A percentile compares a stretch with the other conserved stretches of the same genome.
Evolutionary conservation across 2,329 filamentous ascomycete species (phyloP).

Genomic region (Colletotrichum australisinense): DNA sequence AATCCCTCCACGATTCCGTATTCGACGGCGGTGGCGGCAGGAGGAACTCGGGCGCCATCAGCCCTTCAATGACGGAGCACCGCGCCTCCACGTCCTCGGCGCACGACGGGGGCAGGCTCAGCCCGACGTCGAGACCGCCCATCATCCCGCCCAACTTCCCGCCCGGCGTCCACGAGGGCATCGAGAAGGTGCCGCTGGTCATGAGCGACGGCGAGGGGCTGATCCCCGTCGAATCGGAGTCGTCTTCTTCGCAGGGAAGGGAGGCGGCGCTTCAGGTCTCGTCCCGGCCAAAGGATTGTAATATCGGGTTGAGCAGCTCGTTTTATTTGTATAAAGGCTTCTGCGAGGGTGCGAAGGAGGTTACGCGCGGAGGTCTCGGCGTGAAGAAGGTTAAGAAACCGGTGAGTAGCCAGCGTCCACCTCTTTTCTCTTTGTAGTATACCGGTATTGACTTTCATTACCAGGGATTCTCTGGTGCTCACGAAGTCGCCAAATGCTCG

Average conservation of each 20-base stretch:
- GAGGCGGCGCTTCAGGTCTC: conserved; percentile 32
- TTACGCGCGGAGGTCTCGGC: conserved; percentile 59
- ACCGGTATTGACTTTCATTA: background rate
- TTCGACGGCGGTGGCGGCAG: conserved; percentile 47
- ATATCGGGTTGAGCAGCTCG: conserved; percentile 58
- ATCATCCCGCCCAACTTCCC: conserved; percentile 28
- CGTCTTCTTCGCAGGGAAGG: conserved; percentile 16
- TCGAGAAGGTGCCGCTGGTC: conserved; percentile 17
- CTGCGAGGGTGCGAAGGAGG: conserved; percentile 65
- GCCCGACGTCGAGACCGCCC: background rate
- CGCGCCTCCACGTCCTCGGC: conserved; percentile 35
- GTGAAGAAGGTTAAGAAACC: conserved; percentile 63
- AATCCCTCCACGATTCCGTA: conserved; percentile 50
- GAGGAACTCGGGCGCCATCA: conserved; percentile 41
- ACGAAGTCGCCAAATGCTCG: conserved; percentile 62
- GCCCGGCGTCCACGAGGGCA: conserved; percentile 25
- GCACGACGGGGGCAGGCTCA: conserved; percentile 26
- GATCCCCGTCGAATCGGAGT: conserved; percentile 49
- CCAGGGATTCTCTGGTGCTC: conserved; percentile 54
- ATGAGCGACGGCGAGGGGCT: conserved; percentile 45
- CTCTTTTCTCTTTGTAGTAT: background rate
- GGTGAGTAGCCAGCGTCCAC: conserved; percentile 45
- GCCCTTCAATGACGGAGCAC: conserved; percentile 35
- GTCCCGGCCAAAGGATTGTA: conserved; percentile 48
- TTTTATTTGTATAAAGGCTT: conserved; percentile 66